A percentile compares a stretch with the other conserved stretches of the same genome.
Evolutionary conservation across 2,329 filamentous ascomycete genomes (phyloP).

Genomic region (Aphanocladium album): DNA sequence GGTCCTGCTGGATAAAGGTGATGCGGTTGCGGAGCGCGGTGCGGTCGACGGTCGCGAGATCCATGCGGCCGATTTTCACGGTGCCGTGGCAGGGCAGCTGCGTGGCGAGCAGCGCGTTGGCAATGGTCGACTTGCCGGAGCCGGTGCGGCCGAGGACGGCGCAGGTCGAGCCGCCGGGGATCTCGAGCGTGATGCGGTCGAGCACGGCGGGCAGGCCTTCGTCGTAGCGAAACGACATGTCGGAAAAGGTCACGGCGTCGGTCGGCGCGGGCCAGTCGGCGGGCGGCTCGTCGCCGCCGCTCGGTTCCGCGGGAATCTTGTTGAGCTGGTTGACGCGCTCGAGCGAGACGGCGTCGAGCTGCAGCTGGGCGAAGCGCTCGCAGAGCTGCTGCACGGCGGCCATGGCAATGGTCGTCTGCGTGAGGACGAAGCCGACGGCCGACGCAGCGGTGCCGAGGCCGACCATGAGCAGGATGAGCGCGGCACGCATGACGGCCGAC

Average conservation of each 20-base stretch:
- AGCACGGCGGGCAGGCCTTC: slow-evolving; percentile 71
- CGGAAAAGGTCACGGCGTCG: slow-evolving; percentile 70
- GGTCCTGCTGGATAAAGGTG: slow-evolving; percentile 61
- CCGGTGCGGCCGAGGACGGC: slow-evolving; percentile 77
- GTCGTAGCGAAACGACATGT: slow-evolving; percentile 75
- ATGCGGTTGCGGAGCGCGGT: slow-evolving; percentile 52
- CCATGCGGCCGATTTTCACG: slow-evolving; percentile 50
- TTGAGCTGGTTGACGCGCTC: slow-evolving; percentile 81
- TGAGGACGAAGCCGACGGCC: slow-evolving; percentile 76
- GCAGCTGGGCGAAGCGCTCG: slow-evolving; percentile 73
- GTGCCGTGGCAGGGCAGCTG: slow-evolving; percentile 45
- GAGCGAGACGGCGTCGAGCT: slow-evolving; percentile 89
- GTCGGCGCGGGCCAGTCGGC: slow-evolving; percentile 70
- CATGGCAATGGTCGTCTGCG: slow-evolving; percentile 39
- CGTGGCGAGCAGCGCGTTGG: slow-evolving; percentile 53
- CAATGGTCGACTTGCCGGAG: slow-evolving; percentile 78
- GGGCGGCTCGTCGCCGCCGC: slow-evolving; percentile 63
- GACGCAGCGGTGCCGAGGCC: slow-evolving; percentile 71
- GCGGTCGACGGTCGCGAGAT: slow-evolving; percentile 50
- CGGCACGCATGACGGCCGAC: slow-evolving; percentile 68
- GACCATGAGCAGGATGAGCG: slow-evolving; percentile 68
- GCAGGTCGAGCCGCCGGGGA: slow-evolving; percentile 59
- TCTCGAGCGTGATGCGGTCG: slow-evolving; percentile 61
- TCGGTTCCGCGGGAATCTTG: slow-evolving; percentile 69
- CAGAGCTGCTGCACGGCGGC: slow-evolving; percentile 53